Evolutionary conservation across 139 green algal genomes (phyloP).

Genomic region (Haematococcus sp.): DNA sequence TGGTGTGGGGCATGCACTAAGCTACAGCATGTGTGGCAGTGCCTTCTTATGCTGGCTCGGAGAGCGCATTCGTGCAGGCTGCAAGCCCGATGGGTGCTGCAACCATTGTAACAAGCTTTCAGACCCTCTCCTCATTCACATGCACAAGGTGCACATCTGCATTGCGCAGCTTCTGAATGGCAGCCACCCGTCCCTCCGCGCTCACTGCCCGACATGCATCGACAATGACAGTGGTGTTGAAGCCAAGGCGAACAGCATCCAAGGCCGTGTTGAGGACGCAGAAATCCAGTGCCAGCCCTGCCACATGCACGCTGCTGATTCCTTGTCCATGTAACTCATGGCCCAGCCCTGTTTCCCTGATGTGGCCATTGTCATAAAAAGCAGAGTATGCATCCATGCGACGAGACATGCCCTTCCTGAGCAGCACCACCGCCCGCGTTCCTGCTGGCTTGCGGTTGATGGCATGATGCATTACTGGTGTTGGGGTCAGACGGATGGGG

Average conservation of each 20-base stretch:
- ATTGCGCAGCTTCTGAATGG: no score
- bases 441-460: neutral
- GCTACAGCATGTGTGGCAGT: no score
- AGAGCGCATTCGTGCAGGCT: no score
- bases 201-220: neutral
- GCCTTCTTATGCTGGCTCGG: no score
- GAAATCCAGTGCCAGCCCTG: constrained; percentile 1
- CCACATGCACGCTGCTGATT: constrained; percentile 1
- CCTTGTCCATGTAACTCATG: neutral
- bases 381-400: neutral
- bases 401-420: constrained; percentile 1
- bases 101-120: no score
- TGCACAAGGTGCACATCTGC: no score
- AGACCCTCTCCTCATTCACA: no score
- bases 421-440: neutral
- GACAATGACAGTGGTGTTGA: neutral
- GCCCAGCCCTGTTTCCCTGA: neutral
- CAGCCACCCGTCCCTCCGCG: no score
- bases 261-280: neutral
- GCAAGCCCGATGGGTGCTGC: no score
- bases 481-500: no score
- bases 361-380: constrained; percentile 5
- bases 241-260: neutral
- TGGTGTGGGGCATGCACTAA: no score
- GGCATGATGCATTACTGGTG: no score